Evolutionary conservation across 2,329 filamentous ascomycete species (phyloP), one percentile per base, ranked within the genome.

Genomic region (Aspergillus neoniger): DNA sequence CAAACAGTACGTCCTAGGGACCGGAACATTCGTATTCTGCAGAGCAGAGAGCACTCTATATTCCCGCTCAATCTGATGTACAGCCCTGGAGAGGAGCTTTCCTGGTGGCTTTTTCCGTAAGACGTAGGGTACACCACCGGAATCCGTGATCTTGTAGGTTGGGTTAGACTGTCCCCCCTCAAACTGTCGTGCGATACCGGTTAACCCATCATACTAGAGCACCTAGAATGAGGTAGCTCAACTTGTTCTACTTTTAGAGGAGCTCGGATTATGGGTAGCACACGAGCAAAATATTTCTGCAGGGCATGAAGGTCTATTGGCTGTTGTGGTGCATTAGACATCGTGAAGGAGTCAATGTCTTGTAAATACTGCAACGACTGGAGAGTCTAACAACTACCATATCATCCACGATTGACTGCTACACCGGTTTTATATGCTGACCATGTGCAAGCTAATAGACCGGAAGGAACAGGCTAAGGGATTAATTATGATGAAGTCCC

Each of bases 81-180:
- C 48, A 1, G 36, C n/a, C 15, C 12, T 38, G 4, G 56, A 53
- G 30, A 43, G 23, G 1, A 58, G 44, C 8, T 41, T n/a, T 6
- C 49, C 56, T 1, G 56, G 48, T 2, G 56, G 56, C 39, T 58
- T 52, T 10, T 58, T 58, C 10, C 56, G 56, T 1, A 58, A 17
- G 3, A 58, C 56, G 19, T 58, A 53, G 2, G 14, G 1, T 0
- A 17, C n/a, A 1, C 48, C 49, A 4, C 12, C n/a, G 5, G 56
- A 36, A 14, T 38, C 48, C 2, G 38, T 53, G 8, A 58, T 25
- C 4, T 28, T 21, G n/a, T 58, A 58, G 1, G 56, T 58, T 2
- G 56, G 56, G 12, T 58, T 58, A 38, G 56, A 58, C 7, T 58
- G 56, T 6, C 56, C 56, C n/a, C 6, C 21, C 12, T n/a, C 10